These are phyloP conservation scores for Wickerhamomyces chaumierensis DNA, from an alignment of 805 yeast species.

Conservation along the genomic window DNA sequence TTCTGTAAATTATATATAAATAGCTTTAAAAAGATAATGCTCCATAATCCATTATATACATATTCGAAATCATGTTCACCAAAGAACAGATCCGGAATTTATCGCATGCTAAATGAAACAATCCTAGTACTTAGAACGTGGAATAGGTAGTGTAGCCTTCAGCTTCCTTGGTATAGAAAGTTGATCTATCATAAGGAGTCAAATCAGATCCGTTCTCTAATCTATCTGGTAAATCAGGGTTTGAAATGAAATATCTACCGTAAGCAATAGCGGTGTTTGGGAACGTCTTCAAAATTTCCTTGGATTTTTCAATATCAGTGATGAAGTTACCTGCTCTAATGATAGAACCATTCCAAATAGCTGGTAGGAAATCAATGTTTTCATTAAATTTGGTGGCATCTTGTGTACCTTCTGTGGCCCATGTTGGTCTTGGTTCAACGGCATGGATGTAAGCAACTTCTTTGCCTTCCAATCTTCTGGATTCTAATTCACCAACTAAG, in stretches of 20 bases:
- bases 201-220: constrained; percentile 22
- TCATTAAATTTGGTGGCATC: constrained; percentile 1
- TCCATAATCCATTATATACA: too few relatives aligned
- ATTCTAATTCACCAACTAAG: constrained; percentile 28
- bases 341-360: constrained; percentile 34
- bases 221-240: constrained; percentile 28
- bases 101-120: too few relatives aligned
- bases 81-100: too few relatives aligned
- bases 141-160: constrained; percentile 25
- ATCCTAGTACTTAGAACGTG: too few relatives aligned
- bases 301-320: constrained; percentile 3
- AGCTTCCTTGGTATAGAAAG: constrained; percentile 24
- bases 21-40: too few relatives aligned
- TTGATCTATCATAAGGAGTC: constrained; percentile 27
- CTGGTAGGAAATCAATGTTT: constrained; percentile 19
- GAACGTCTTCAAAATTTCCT: constrained; percentile 23
- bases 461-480: constrained; percentile 23
- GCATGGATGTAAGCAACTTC: constrained; percentile 25
- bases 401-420: constrained; percentile 17
- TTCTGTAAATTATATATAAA: too few relatives aligned
- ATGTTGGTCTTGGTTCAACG: constrained; percentile 24
- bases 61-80: too few relatives aligned
- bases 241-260: constrained; percentile 26
- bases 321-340: constrained; percentile 17
- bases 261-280: constrained; percentile 25